Evolutionary conservation across 2,329 filamentous ascomycete genomes (phyloP).

Genomic region (Ophiognomonia clavigignenti-juglandacearum): DNA sequence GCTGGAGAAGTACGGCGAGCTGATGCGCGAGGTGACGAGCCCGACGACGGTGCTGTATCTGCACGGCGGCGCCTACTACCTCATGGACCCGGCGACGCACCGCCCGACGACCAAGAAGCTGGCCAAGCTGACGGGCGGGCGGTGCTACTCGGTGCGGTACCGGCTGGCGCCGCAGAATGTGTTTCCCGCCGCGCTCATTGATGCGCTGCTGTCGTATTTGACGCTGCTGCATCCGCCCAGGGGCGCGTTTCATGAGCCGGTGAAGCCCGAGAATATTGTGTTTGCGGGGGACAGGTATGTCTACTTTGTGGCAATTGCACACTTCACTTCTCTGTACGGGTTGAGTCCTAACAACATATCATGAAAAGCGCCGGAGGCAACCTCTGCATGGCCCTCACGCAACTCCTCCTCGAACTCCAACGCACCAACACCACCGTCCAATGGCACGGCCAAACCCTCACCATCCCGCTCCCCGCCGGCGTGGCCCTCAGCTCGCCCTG

Average conservation of each 20-base stretch:
- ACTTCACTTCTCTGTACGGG: too few relatives aligned
- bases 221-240: conserved; percentile 67
- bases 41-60: conserved; percentile 66
- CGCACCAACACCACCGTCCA: conserved; percentile 40
- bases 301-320: too few relatives aligned
- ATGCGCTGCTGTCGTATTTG: conserved; percentile 69
- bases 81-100: conserved; percentile 66
- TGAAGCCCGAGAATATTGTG: conserved; percentile 62
- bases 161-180: conserved; percentile 69
- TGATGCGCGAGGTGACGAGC: conserved; percentile 64
- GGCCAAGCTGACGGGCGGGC: conserved; percentile 61
- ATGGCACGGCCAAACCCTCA: conserved; percentile 56
- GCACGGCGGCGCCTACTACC: conserved; percentile 71
- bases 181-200: conserved; percentile 70
- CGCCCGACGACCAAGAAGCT: conserved; percentile 54
- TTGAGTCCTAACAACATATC: too few relatives aligned
- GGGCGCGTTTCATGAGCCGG: conserved; percentile 60
- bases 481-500: conserved; percentile 61
- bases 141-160: conserved; percentile 69
- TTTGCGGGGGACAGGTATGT: conserved; percentile 63
- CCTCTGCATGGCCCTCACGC: conserved; percentile 60
- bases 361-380: conserved; percentile 71
- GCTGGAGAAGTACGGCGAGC: conserved; percentile 55
- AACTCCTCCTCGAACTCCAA: conserved; percentile 61
- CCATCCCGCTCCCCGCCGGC: conserved; percentile 63